Base-by-base conservation (phyloP, 2,329 filamentous ascomycete species). In the Diaporthe amygdali region DNA sequence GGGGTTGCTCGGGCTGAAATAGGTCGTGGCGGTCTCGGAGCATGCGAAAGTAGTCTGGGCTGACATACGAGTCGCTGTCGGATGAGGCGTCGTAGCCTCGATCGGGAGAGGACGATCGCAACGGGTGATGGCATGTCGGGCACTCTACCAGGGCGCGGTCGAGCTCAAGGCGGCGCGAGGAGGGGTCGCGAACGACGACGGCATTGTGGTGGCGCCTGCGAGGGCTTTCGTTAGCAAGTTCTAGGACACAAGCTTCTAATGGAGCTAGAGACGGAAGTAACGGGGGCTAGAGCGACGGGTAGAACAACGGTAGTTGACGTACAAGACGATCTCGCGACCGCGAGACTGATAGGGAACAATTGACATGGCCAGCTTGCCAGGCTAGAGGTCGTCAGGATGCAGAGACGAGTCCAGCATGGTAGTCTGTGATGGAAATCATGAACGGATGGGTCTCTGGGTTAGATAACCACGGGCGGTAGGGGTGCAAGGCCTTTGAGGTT, bases 21-120 rank as follows among this genome's bases (percentile, higher is more conserved):
- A 81, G 85, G 81, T 78, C 68, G 75, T 84, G 79, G 76, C 83
- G 76, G 77, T 86, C 81, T 81, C 91, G 93, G 49, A 99, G 91
- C 93, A 98, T 95, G 77, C 94, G 94, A 82, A 99, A 99, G 85
- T 99, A 99, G 66, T 95, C 91, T 2, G 95, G 95, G 77, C 95
- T 92, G 76, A 98, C 93, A 79, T 95, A 98, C 70, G 92, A 89
- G 61, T 92, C 88, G 75, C 81, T 81, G 41, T 83, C 82, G 64
- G 81, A 78, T 39, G 82, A 76, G 51, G 77, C 81, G 68, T 88
- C 88, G 78, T 84, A 89, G 73, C 84, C 80, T 39, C 84, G 82
- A 27, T 89, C 86, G 66, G 87, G 81, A 49, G 88, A 86, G 44
- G 79, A 80, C 47, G 79, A 80, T 74, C 87, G 80, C 81, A 91